Conservation (phyloP, 768 basidiomycete species). For the Termitomyces sp. region DNA sequence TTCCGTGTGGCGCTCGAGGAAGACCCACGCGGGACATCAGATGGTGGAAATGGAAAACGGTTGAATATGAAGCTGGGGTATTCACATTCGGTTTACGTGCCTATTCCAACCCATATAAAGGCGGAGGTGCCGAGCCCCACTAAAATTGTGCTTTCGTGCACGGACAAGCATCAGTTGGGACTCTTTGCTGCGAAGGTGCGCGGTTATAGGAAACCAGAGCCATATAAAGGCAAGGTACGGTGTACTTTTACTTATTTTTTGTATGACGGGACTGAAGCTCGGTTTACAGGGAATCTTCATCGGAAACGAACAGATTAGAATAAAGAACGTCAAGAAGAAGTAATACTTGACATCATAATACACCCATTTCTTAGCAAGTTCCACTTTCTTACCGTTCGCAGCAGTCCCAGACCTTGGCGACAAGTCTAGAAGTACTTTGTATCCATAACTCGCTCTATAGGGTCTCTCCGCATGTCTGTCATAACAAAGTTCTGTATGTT, state of each 20-base stretch:
- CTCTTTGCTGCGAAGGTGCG: conserved; percentile 86
- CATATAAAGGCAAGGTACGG: conserved; percentile 95
- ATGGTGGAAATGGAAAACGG: conserved; percentile 57
- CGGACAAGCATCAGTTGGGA: conserved; percentile 84
- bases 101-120: conserved; percentile 77
- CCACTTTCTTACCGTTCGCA: no score
- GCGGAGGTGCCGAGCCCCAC: conserved; percentile 79
- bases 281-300: conserved; percentile 79
- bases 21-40: conserved; percentile 56
- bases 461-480: no score
- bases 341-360: conserved; percentile 37
- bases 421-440: neutral
- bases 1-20: conserved; percentile 86
- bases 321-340: conserved; percentile 95
- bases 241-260: neutral
- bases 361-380: neutral
- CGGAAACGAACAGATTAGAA: conserved; percentile 86
- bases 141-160: conserved; percentile 76
- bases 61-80: conserved; percentile 92
- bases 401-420: no score
- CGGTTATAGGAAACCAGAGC: conserved; percentile 84
- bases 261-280: neutral
- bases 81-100: conserved; percentile 80
- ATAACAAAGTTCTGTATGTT: no score
- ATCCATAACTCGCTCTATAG: no score